A percentile compares a stretch with the other conserved stretches of the same genome.
These are phyloP conservation scores for Cutaneotrichosporon sp. DNA, from an alignment of 1,284 basidiomycete species.

Conservation along the genomic window DNA sequence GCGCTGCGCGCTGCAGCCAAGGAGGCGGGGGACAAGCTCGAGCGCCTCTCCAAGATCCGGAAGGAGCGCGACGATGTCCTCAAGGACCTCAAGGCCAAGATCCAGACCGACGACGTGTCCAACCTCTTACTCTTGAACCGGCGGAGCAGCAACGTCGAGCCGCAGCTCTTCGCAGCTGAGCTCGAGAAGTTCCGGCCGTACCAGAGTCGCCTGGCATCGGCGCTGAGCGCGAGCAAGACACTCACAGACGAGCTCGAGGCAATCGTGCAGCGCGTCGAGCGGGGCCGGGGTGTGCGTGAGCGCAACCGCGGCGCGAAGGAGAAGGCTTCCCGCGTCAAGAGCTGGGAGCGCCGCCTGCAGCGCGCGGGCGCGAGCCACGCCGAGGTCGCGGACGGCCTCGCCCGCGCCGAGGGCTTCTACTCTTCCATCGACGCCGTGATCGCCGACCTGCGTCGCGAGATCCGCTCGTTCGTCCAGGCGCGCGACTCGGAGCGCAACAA, in stretches of 20 bases:
- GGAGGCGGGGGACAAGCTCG: conserved; percentile 76
- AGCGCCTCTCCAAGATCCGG: conserved; percentile 74
- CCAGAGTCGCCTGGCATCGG: conserved; percentile 75
- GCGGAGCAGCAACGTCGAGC: conserved; percentile 79
- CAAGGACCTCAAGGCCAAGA: conserved; percentile 88
- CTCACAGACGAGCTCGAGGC: conserved; percentile 70
- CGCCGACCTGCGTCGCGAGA: conserved; percentile 63
- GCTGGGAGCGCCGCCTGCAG: conserved; percentile 69
- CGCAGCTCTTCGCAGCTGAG: conserved; percentile 85
- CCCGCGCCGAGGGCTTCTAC: conserved; percentile 88
- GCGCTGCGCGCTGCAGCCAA: conserved; percentile 69
- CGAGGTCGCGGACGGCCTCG: conserved; percentile 81
- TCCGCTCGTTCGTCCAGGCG: conserved; percentile 64
- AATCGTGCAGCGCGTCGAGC: conserved; percentile 70
- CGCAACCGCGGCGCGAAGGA: conserved; percentile 75
- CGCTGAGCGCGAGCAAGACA: conserved; percentile 72
- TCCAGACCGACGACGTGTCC: conserved; percentile 95
- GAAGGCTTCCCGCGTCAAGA: conserved; percentile 66
- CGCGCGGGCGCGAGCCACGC: conserved; percentile 77
- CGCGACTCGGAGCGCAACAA: conserved; percentile 72
- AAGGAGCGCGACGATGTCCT: conserved; percentile 82
- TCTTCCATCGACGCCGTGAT: conserved; percentile 72
- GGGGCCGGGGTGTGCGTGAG: conserved; percentile 70
- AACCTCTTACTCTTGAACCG: conserved; percentile 90
- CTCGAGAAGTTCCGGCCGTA: conserved; percentile 94